A percentile compares a stretch with the other conserved stretches of the same genome.
Conservation (phyloP, 371 early-diverging fungal species). For the Blakeslea trispora region DNA sequence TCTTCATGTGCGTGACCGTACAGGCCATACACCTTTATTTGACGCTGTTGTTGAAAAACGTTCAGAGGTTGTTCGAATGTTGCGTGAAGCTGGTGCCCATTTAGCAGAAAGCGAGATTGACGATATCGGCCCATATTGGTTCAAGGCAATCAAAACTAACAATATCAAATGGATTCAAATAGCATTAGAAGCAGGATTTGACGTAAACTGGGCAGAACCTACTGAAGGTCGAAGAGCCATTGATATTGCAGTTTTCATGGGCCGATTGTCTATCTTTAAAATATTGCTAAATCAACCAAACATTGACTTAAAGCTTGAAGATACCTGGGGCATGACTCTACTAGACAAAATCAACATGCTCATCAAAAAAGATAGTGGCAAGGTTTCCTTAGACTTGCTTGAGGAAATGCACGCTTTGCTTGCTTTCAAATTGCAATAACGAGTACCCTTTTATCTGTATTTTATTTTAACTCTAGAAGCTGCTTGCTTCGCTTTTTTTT, state of each 20-base stretch:
- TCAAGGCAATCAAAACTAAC: conserved; percentile 41
- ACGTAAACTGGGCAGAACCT: conserved; percentile 49
- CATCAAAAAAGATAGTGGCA: conserved; percentile 8
- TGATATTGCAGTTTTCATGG: conserved; percentile 42
- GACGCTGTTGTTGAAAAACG: conserved; percentile 73
- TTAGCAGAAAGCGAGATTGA: conserved; percentile 78
- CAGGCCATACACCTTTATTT: conserved; percentile 89
- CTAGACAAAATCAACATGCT: conserved; percentile 34
- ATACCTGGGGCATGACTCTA: conserved; percentile 40
- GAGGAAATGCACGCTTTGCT: conserved; percentile 19
- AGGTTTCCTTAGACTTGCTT: conserved; percentile 3
- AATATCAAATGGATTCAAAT: conserved; percentile 38
- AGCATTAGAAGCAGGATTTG: conserved; percentile 43
- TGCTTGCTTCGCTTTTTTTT: background rate
- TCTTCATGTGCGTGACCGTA: conserved; percentile 90
- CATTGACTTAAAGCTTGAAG: conserved; percentile 20
- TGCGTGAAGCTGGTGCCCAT: conserved; percentile 88
- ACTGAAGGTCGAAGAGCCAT: conserved; percentile 41
- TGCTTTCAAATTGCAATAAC: background rate
- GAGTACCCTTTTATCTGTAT: no score
- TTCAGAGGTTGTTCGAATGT: conserved; percentile 62
- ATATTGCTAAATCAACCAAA: conserved; percentile 29
- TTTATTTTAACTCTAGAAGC: no score
- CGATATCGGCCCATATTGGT: conserved; percentile 58
- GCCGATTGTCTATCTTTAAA: conserved; percentile 38